phyloP scores from a whole-genome alignment of 75 land plant species.

The Pinus albicaulis region DNA sequence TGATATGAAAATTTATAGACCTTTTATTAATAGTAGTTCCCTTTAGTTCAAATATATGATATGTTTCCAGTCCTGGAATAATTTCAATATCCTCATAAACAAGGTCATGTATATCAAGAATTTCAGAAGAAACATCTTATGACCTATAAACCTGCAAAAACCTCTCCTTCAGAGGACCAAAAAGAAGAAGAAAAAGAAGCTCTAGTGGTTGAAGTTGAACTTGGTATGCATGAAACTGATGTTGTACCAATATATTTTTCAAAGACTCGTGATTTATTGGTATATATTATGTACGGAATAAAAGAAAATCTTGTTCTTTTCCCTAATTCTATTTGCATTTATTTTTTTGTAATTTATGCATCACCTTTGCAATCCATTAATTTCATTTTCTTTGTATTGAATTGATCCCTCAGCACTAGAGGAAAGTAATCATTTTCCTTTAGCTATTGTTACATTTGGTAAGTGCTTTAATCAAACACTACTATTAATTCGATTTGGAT shows the following conservation, averaged over 20 bases:
- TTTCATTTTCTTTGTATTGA: conserved; percentile 33
- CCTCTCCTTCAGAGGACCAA: conserved; percentile 20
- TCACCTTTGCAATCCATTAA: neutral
- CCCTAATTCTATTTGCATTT: too few relatives aligned
- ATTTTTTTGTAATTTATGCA: neutral
- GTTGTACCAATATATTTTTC: conserved; percentile 15
- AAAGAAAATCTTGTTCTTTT: too few relatives aligned
- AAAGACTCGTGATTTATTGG: conserved; percentile 41
- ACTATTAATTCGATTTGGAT: neutral
- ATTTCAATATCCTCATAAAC: neutral
- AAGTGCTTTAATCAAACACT: conserved; percentile 9
- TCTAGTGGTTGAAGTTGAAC: conserved; percentile 22
- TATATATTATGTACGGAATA: conserved; percentile 5
- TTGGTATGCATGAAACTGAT: conserved; percentile 15
- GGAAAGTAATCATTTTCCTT: conserved; percentile 87
- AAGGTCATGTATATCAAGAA: conserved; percentile 17
- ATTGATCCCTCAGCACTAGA: conserved; percentile 70
- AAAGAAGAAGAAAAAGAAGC: conserved; percentile 8
- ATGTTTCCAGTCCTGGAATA: neutral
- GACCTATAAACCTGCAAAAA: conserved; percentile 33
- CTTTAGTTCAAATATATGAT: neutral
- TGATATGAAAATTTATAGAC: neutral
- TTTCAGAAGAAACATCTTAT: conserved; percentile 23
- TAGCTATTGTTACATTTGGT: conserved; percentile 87
- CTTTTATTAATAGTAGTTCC: neutral